phyloP scores from a whole-genome alignment of 2,329 filamentous ascomycete genomes.

The Talaromyces sp. region DNA sequence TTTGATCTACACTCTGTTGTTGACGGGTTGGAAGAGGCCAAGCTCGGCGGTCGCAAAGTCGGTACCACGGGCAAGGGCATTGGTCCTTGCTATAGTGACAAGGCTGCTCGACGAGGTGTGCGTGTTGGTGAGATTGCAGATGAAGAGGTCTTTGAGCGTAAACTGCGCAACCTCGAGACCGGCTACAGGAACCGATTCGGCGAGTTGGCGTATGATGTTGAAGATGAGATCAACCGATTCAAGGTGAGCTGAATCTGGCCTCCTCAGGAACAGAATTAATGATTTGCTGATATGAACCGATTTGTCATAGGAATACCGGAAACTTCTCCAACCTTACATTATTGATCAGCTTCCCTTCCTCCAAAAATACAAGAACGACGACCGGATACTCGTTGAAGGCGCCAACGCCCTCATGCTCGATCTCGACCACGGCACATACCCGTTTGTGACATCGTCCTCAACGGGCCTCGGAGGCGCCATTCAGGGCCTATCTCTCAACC shows the following conservation, averaged over 20 bases:
- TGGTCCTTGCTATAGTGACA: slow-evolving; percentile 59
- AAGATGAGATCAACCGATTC: slow-evolving; percentile 56
- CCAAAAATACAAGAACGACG: slow-evolving; percentile 50
- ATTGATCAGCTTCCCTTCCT: slow-evolving; percentile 49
- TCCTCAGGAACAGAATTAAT: neutral
- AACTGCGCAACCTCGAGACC: slow-evolving; percentile 48
- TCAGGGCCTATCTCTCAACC: slow-evolving; percentile 56
- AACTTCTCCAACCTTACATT: slow-evolving; percentile 32
- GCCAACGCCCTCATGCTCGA: slow-evolving; percentile 63
- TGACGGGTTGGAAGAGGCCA: slow-evolving; percentile 44
- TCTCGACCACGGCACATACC: slow-evolving; percentile 50
- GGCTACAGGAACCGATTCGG: slow-evolving; percentile 56
- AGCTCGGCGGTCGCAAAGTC: slow-evolving; percentile 41
- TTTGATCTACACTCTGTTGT: slow-evolving; percentile 43
- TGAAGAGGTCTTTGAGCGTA: slow-evolving; percentile 52
- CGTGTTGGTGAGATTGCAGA: slow-evolving; percentile 56
- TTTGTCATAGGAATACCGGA: slow-evolving; percentile 30
- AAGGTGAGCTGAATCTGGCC: slow-evolving; percentile 35
- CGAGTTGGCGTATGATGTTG: slow-evolving; percentile 55
- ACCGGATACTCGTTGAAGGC: slow-evolving; percentile 56
- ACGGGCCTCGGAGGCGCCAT: slow-evolving; percentile 48
- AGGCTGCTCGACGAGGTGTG: slow-evolving; percentile 57
- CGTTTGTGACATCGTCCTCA: slow-evolving; percentile 46
- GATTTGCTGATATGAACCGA: neutral
- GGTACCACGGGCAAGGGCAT: slow-evolving; percentile 49